Base-by-base conservation (phyloP, 208 protist genomes). In the Naegleria gruberi region DNA sequence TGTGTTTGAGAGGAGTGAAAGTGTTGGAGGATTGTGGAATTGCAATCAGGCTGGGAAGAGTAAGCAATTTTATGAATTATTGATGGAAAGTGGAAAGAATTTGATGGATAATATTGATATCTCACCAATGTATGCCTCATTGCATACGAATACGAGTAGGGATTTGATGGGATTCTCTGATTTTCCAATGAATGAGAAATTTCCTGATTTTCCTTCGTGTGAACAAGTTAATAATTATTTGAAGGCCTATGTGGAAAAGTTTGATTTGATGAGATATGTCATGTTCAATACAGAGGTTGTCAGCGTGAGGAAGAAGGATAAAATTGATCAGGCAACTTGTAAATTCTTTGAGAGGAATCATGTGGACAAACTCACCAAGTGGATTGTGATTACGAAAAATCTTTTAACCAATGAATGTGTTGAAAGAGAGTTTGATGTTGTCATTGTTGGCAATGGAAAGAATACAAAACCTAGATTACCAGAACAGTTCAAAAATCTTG, bases 221-320 rank as follows among this genome's bases (percentile, higher is more conserved):
- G 12, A 87, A 55, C 83, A 87, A 87, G 44, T 87, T 4, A 8
- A 87, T 19, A 3, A 46, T 4, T 87, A 87, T 55, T 87, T 87
- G 12, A 37, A 55, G 19, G n/a, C 26, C 30, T 87, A 87, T 51
- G 44, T 10, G 12, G 8, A 87, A 15, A 0, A 87, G 4, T 87
- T 87, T 55, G 37, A 87, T n/a, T 37, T 87, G 6, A 51, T n/a
- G 37, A 1, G 1, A 17, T 55, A 87, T 55, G 40, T 87, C 5
- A 19, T 26, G 17, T 87, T 87, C 30, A 55, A 87, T 41, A 46
- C 41, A n/a, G 19, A 30, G 4, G 83, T 87, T 5, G 37, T 55
- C 37, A 83, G 40, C 4, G 26, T 83, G 7, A 8, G 6, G 43
- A 44, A 83, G 43, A 17, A 17, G 12, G 12, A 51, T 51, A 51